These are phyloP conservation scores for Leccinum incarnatum DNA, from an alignment of 768 basidiomycete genomes.

Conservation along the genomic window DNA sequence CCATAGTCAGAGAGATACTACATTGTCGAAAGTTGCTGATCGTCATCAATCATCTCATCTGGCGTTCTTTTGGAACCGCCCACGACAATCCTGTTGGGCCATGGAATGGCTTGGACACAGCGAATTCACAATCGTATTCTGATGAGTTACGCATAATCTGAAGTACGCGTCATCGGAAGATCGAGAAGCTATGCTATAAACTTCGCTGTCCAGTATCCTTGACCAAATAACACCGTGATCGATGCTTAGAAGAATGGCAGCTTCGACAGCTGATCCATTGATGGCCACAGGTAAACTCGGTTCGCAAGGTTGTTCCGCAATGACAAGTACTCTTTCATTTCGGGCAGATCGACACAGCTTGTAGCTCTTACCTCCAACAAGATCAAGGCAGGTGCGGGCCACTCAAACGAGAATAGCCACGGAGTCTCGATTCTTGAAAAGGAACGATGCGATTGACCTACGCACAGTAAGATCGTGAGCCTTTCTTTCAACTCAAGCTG, in stretches of 20 bases:
- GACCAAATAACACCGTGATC: neutral
- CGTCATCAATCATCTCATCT: neutral
- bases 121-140: neutral
- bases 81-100: neutral
- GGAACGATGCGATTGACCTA: neutral
- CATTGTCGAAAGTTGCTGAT: neutral
- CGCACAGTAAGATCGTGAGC: neutral
- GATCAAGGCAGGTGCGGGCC: neutral
- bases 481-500: constrained; percentile 6
- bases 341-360: neutral
- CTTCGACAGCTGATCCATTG: neutral
- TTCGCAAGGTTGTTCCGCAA: neutral
- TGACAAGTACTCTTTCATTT: neutral
- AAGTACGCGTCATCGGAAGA: too few species aligned
- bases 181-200: neutral
- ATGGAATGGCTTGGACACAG: neutral
- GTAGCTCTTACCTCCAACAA: neutral
- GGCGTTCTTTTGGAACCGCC: neutral
- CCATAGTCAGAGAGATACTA: neutral
- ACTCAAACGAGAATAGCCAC: neutral
- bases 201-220: neutral
- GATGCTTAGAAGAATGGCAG: neutral
- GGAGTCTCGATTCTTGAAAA: neutral
- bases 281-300: neutral
- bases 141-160: neutral